A percentile compares a stretch with the other conserved stretches of the same genome.
These are phyloP conservation scores for Fusarium nygamai DNA, from an alignment of 2,329 filamentous ascomycete genomes.

Conservation along the genomic window DNA sequence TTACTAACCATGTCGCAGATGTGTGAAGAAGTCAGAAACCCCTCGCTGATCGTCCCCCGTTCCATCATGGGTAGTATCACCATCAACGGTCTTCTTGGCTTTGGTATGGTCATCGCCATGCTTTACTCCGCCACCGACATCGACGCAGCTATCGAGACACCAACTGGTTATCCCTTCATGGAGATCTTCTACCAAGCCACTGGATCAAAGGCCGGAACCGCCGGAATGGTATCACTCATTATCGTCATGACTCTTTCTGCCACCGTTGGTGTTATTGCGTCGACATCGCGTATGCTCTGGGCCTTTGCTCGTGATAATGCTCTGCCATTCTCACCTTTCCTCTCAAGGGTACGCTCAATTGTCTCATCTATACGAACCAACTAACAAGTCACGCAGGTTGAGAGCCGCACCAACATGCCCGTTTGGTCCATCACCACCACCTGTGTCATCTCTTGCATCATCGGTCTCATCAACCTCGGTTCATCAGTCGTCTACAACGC, in stretches of 20 bases:
- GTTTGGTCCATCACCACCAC: slow-evolving; percentile 37
- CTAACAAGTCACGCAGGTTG: slow-evolving; percentile 24
- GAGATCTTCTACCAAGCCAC: slow-evolving; percentile 40
- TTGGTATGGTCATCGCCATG: slow-evolving; percentile 41
- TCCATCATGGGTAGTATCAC: slow-evolving; percentile 38
- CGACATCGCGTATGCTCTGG: slow-evolving; percentile 40
- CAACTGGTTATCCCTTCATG: slow-evolving; percentile 39
- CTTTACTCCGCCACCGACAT: slow-evolving; percentile 38
- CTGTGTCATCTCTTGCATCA: slow-evolving; percentile 34
- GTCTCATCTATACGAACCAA: fast-evolving
- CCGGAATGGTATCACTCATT: slow-evolving; percentile 31
- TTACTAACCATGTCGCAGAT: slow-evolving; percentile 13
- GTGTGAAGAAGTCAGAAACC: slow-evolving; percentile 39
- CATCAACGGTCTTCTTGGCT: slow-evolving; percentile 34
- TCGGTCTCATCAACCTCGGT: slow-evolving; percentile 38
- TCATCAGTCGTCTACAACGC: slow-evolving; percentile 38
- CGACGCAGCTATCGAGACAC: slow-evolving; percentile 30
- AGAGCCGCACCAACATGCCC: slow-evolving; percentile 32
- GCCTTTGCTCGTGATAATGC: slow-evolving; percentile 36
- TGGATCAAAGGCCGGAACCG: slow-evolving; percentile 26
- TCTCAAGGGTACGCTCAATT: slow-evolving; percentile 19
- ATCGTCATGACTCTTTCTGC: slow-evolving; percentile 39
- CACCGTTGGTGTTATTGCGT: slow-evolving; percentile 38
- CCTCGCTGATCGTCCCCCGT: slow-evolving; percentile 32
- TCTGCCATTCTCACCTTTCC: slow-evolving; percentile 29